A percentile compares a stretch with the other conserved stretches of the same genome.
These are phyloP conservation scores for Colletotrichum siamense DNA, from an alignment of 2,329 filamentous ascomycete genomes.

Conservation along the genomic window DNA sequence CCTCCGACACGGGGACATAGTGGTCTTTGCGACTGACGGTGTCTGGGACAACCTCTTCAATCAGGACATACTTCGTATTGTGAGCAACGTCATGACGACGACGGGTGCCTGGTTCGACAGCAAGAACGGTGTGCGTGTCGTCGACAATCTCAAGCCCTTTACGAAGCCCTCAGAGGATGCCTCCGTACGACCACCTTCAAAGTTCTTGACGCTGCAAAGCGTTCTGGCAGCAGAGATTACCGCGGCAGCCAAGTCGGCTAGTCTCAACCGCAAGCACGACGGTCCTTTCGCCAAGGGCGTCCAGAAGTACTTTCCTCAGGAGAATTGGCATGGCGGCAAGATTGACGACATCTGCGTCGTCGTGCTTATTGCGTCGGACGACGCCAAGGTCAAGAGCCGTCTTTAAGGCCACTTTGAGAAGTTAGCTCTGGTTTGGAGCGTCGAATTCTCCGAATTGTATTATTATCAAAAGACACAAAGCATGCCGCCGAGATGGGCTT, in stretches of 20 bases:
- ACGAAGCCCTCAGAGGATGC: conserved; percentile 47
- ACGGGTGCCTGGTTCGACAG: conserved; percentile 76
- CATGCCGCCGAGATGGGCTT: neutral
- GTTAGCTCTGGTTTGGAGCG: neutral
- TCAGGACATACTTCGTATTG: conserved; percentile 83
- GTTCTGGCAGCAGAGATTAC: conserved; percentile 81
- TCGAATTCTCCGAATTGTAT: neutral
- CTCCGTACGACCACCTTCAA: conserved; percentile 24
- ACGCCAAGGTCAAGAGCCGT: conserved; percentile 39
- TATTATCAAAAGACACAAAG: neutral
- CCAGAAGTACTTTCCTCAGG: conserved; percentile 83
- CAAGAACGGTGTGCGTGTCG: conserved; percentile 63
- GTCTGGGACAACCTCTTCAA: conserved; percentile 96
- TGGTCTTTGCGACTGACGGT: conserved; percentile 94
- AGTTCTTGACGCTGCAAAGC: conserved; percentile 69
- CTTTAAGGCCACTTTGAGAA: conserved; percentile 26
- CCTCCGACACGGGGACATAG: conserved; percentile 87
- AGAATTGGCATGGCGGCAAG: conserved; percentile 91
- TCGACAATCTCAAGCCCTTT: conserved; percentile 61
- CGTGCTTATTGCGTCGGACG: conserved; percentile 77
- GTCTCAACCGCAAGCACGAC: conserved; percentile 80
- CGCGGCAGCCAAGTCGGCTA: conserved; percentile 82
- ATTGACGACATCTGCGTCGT: conserved; percentile 94
- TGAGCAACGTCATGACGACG: conserved; percentile 77
- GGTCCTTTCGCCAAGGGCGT: conserved; percentile 96